A percentile compares a stretch with the other conserved stretches of the same genome.
Conservation (phyloP, 805 yeast species). For the Ogataea corticis region DNA sequence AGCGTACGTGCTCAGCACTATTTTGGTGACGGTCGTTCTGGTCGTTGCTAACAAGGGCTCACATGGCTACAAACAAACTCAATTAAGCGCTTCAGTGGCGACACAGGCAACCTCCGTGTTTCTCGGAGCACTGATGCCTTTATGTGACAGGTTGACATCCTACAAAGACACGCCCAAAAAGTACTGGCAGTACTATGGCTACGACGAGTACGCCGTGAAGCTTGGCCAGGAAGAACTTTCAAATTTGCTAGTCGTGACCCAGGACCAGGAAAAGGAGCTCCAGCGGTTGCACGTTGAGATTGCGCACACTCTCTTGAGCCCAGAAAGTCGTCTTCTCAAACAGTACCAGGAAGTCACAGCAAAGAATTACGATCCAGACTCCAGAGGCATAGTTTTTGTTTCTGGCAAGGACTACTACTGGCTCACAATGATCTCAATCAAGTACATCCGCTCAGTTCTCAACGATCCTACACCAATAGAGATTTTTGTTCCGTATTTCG, state of each 20-base stretch:
- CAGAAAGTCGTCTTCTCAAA: constrained; percentile 16
- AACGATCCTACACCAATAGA: constrained; percentile 44
- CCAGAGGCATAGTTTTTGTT: constrained; percentile 33
- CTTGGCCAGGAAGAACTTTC: constrained; percentile 23
- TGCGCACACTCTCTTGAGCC: constrained; percentile 17
- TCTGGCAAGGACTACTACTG: constrained; percentile 32
- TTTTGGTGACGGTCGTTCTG: constrained; percentile 5
- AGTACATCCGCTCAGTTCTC: constrained; percentile 30
- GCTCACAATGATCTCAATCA: constrained; percentile 33
- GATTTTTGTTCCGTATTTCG: constrained; percentile 45
- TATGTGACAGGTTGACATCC: constrained; percentile 28
- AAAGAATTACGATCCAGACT: constrained; percentile 13
- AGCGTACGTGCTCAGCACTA: constrained; percentile 4
- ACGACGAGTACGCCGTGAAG: constrained; percentile 24
- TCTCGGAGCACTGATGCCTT: constrained; percentile 17
- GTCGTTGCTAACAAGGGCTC: constrained; percentile 8
- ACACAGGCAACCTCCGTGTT: constrained; percentile 17
- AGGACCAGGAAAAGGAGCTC: constrained; percentile 28
- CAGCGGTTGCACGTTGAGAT: constrained; percentile 22
- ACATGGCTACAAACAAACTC: constrained; percentile 17
- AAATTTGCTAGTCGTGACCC: constrained; percentile 23
- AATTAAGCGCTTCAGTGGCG: constrained; percentile 14
- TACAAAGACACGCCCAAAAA: constrained; percentile 22
- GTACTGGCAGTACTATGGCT: constrained; percentile 36
- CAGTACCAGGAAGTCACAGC: constrained; percentile 11